Base-by-base conservation (phyloP, 176 grass and related monocot species). In the Ananas comosus region DNA sequence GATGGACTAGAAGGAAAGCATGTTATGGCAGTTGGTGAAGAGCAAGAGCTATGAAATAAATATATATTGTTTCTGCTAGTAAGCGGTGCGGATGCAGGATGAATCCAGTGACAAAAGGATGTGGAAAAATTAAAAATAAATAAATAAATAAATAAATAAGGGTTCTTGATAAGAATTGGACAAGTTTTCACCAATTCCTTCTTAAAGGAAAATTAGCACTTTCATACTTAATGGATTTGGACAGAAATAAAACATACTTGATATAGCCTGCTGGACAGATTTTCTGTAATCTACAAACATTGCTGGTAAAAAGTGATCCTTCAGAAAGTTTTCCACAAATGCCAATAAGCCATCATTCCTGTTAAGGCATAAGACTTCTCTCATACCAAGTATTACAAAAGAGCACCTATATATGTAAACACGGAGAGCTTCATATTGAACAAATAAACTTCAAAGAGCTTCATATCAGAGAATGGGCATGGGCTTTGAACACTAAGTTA, bases 201-300 rank as follows among this genome's bases (percentile, higher is more conserved):
- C 13, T 56, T 56, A n/a, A 56, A 13, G 3, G 4, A 56, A 13
- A 56, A 13, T 56, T 56, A 13, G 13, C 13, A 4, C n/a, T 56
- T 13, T n/a, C 12, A 56, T 56, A 56, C 4, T 13, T n/a, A 13
- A 56, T 42, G 33, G 33, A 13, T 56, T 56, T 56, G 53, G 71
- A 12, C 47, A 61, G 66, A 49, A 84, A 29, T 49, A 58, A 16
- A 76, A 88, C 89, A 81, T 90, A 97, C 94, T 92, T 53, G 94
- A 97, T 87, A 97, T 92, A 76, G 93, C 93, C 76, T 92, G 93
- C 76, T 97, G 93, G 71, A 97, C 87, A 68, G 86, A 97, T 88
- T 97, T 97, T 76, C 93, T 80, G 67, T 97, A 97, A 86, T 92
- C 93, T 67, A 97, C 93, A 74, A 90, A 97, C 77, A 97, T 85